A percentile compares a stretch with the other conserved stretches of the same genome.
Conservation (phyloP, 2,329 filamentous ascomycete genomes). For the Aureobasidium melanogenum region DNA sequence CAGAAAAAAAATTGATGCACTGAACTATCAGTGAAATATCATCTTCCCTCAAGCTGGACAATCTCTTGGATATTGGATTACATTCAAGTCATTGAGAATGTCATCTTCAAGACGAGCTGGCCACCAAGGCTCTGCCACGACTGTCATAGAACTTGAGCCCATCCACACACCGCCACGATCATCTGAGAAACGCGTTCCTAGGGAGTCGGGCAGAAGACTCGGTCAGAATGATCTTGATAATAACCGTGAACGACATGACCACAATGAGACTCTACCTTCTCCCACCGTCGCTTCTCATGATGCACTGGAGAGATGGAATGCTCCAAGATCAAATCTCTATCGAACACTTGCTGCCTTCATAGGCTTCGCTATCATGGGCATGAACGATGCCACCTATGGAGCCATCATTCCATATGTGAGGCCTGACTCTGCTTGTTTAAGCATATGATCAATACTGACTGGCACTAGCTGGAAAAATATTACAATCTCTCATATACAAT, state of each 20-base stretch:
- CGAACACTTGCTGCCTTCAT: constrained; percentile 52
- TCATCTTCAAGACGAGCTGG: neutral
- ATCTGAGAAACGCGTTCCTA: constrained; percentile 16
- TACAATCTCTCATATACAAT: constrained; percentile 54
- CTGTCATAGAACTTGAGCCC: constrained; percentile 21
- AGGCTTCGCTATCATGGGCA: constrained; percentile 51
- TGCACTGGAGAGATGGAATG: constrained; percentile 52
- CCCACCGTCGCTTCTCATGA: constrained; percentile 35
- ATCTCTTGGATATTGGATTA: neutral
- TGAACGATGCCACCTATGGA: constrained; percentile 59
- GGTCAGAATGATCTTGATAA: constrained; percentile 13
- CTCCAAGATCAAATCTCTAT: constrained; percentile 48
- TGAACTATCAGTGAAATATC: neutral
- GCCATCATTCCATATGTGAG: constrained; percentile 42
- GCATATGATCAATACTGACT: neutral
- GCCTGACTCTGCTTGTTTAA: neutral
- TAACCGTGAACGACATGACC: constrained; percentile 15
- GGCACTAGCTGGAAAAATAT: constrained; percentile 48
- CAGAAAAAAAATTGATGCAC: neutral
- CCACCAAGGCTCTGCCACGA: constrained; percentile 20
- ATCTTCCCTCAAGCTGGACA: no score
- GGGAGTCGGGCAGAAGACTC: constrained; percentile 18
- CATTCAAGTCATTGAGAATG: neutral
- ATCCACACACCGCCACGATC: constrained; percentile 11
- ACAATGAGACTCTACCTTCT: constrained; percentile 34